phyloP scores from a whole-genome alignment of 495 filamentous ascomycete species.

The Neurospora africana region DNA sequence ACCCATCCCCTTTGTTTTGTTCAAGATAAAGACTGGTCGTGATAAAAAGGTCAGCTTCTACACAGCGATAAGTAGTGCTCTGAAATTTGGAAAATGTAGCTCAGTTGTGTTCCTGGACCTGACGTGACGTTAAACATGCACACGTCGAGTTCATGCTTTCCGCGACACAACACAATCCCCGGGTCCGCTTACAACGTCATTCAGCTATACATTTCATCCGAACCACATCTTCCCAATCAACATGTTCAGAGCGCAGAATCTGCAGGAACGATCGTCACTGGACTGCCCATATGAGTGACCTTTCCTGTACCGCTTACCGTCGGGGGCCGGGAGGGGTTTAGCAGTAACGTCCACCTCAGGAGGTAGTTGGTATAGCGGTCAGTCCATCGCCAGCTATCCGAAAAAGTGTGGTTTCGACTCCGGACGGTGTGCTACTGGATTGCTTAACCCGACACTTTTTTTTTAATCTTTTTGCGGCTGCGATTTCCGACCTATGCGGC shows the following conservation, averaged over 20 bases:
- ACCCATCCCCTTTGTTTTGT: background rate
- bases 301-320: background rate
- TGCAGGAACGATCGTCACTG: background rate
- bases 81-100: background rate
- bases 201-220: background rate
- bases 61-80: background rate
- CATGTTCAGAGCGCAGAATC: background rate
- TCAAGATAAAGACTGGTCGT: background rate
- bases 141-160: background rate
- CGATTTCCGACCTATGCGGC: background rate
- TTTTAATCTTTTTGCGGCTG: background rate
- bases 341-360: background rate
- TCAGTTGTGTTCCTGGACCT: background rate
- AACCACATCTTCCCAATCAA: background rate
- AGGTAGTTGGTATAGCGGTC: background rate
- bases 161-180: background rate
- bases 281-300: background rate
- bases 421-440: background rate
- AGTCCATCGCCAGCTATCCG: background rate
- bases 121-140: background rate
- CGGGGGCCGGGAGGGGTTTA: background rate
- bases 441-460: background rate
- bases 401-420: background rate
- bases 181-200: background rate
- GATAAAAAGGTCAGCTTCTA: background rate